Conservation (phyloP, 2,329 filamentous ascomycete genomes). For the Talaromyces sp. region DNA sequence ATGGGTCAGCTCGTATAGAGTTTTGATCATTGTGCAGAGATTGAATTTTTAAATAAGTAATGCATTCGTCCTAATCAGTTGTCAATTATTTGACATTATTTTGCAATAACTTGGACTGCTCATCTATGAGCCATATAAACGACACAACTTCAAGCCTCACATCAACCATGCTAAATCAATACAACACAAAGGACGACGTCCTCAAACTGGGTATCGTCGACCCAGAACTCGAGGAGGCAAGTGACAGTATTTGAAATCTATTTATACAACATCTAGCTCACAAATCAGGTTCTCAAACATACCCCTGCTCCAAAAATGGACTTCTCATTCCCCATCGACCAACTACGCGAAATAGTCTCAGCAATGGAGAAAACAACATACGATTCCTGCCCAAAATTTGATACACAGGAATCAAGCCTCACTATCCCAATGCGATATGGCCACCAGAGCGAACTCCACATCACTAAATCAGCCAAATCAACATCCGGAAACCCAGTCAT, state of each 20-base stretch:
- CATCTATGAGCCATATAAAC: background rate
- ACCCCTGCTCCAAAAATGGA: constrained; percentile 10
- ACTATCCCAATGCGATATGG: constrained; percentile 24
- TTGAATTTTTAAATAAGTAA: too few species aligned
- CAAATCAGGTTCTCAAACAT: constrained; percentile 5
- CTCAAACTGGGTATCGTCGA: constrained; percentile 31
- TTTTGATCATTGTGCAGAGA: too few species aligned
- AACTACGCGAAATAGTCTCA: constrained; percentile 4
- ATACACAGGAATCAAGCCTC: constrained; percentile 2
- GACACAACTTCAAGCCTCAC: background rate
- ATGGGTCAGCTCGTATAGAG: background rate
- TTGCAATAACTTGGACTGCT: too few species aligned
- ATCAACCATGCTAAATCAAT: constrained; percentile 6
- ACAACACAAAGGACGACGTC: constrained; percentile 24
- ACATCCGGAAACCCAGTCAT: constrained; percentile 18
- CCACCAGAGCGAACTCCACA: constrained; percentile 12
- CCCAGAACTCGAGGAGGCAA: constrained; percentile 31
- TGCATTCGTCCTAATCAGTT: too few species aligned
- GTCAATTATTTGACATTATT: too few species aligned
- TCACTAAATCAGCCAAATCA: constrained; percentile 9
- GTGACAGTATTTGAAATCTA: background rate
- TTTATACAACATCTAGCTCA: background rate
- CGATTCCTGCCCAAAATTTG: constrained; percentile 3
- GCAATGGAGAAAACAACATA: constrained; percentile 9
- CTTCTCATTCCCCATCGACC: constrained; percentile 6